Conservation (phyloP, 495 filamentous ascomycete genomes). For the Achaetomiella virescens region DNA sequence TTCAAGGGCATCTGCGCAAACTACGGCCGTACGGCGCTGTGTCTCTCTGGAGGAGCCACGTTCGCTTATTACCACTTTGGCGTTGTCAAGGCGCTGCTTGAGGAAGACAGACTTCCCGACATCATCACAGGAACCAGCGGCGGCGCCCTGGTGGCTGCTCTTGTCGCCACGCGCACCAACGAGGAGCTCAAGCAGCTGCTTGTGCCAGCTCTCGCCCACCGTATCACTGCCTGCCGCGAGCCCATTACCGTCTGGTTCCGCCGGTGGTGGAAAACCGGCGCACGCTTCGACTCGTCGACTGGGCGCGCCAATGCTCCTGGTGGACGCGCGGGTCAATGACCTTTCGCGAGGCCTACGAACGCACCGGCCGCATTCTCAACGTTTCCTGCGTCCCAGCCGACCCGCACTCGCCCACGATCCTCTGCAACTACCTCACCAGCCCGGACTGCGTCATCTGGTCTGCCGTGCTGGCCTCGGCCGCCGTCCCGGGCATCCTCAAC, state of each 20-base stretch:
- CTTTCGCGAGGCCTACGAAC: constrained; percentile 89
- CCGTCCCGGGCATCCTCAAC: constrained; percentile 91
- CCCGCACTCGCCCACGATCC: constrained; percentile 84
- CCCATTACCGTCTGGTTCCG: constrained; percentile 64
- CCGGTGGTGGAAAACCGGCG: constrained; percentile 88
- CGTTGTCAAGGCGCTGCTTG: constrained; percentile 82
- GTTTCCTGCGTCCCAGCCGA: constrained; percentile 96
- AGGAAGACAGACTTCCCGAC: constrained; percentile 77
- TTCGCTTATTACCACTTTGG: constrained; percentile 98
- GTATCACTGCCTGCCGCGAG: constrained; percentile 82
- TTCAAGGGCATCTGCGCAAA: constrained; percentile 88
- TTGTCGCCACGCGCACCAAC: constrained; percentile 85
- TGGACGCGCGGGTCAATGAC: constrained; percentile 85
- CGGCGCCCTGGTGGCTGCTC: constrained; percentile 82
- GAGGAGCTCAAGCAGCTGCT: constrained; percentile 80
- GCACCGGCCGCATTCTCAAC: constrained; percentile 90
- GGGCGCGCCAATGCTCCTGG: constrained; percentile 83
- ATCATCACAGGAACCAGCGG: constrained; percentile 96
- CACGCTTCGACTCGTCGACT: constrained; percentile 90
- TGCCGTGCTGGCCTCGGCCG: constrained; percentile 89
- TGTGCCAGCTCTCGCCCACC: constrained; percentile 74
- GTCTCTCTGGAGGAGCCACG: constrained; percentile 86
- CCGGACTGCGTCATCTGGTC: constrained; percentile 99
- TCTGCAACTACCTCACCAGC: constrained; percentile 87
- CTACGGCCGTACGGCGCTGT: constrained; percentile 86